Base-by-base conservation (phyloP, 257 asterid genomes). In the Nicotiana undulata region DNA sequence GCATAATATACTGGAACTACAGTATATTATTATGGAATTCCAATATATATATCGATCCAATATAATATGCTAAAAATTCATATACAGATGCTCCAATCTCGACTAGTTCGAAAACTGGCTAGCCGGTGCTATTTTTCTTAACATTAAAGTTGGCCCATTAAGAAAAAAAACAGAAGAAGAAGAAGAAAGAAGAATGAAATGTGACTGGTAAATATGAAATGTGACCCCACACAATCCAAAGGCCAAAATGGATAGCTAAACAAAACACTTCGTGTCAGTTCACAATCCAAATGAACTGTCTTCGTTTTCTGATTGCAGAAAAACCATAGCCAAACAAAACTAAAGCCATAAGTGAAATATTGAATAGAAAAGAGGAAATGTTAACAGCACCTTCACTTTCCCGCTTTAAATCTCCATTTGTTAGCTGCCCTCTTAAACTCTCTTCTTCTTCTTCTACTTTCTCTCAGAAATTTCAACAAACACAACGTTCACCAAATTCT, bases 321-420 rank as follows among this genome's bases (percentile, higher is more conserved):
- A 59, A 34, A 6, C 60, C 76, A 78, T 32, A 34, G 77, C 59
- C 80, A 78, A 58, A 13, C 44, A 22, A 24, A 37, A 72, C 81
- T 2, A 29, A 59, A 34, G 29, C 20, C 28, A 51, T 8, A 58
- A 32, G 18, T 53, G 31, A 22, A 68, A 49, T 20, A 26, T 6
- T 44, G 37, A 58, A 32, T 26, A 26, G 16, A 56, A 80, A 7
- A 65, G 44, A 7, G 22, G 87, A 86, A 88, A 89, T 90, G 93
- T 79, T 86, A 80, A 85, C 84, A 66, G 78, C 89, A 6, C 72
- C 98, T 85, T 81, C 93, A 63, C 85, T 90, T 86, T 85, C 90
- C 67, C 86, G 92, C 53, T 91, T 93, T 70, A 76, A 84, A 79
- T 85, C 97, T 67, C 94, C 97, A 61, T 90, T 92, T 76, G 63